Base-by-base conservation (phyloP, 257 asterid genomes). In the Fraxinus americana region DNA sequence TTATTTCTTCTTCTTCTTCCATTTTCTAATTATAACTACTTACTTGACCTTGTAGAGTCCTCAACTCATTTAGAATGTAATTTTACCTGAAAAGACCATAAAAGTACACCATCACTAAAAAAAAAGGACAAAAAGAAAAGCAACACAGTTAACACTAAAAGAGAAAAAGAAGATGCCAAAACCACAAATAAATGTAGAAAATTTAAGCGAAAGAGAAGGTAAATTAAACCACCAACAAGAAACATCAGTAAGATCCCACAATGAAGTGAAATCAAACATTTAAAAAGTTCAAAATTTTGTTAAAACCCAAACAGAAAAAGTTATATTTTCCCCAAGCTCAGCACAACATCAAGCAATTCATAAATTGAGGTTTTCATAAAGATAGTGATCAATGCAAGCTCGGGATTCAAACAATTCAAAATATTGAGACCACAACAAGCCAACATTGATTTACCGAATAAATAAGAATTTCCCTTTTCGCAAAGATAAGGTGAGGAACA, bases 1-100 rank as follows among this genome's bases (percentile, higher is more conserved):
- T 86, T 21, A 87, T 77, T 83, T 85, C 45, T 75, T 80, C 96
- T 80, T 87, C 95, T 79, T 88, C 97, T 83, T 90, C 98, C 98
- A 92, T 94, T 81, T 77, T 71, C 73, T 71, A 77, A 73, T 57
- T 48, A 50, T 21, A 72, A 54, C 41, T 61, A 25, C 45, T 54
- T 75, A 25, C 45, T 54, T 75, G 38, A 67, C 70, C 75, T 77
- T 74, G 71, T 17, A 73, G 39, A 82, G 69, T 79, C 82, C 70
- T 70, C 88, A 59, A 78, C 80, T 32, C 38, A 79, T 75, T 75
- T 30, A 48, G 48, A n/a, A 21, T 45, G 67, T 43, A 67, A 34
- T 43, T 78, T 54, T 68, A 84, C 84, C 92, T 88, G 85, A 54
- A 77, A 82, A 35, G 19, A 67, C 69, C 70, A 83, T 41, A n/a